Base-by-base conservation (phyloP, 2,329 filamentous ascomycete species). In the Dactylonectria macrodidyma region DNA sequence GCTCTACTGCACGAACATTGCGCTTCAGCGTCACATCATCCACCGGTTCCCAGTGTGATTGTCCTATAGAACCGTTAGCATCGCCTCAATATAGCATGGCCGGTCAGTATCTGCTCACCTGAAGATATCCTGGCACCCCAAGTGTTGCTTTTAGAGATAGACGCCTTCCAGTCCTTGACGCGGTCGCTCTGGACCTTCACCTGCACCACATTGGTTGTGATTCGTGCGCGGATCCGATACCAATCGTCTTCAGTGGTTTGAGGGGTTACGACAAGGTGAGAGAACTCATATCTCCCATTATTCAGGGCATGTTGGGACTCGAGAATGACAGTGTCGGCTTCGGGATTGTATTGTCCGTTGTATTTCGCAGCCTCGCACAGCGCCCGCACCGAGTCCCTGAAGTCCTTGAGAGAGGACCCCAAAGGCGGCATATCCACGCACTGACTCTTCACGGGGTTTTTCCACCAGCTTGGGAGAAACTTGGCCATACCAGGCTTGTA, bases 171-270 rank as follows among this genome's bases (percentile, higher is more conserved):
- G 33, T 74, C 66, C 5, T 55, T 63, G 1, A 62, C 2, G 41
- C 16, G 16, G 50, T 1, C 11, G 16, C 9, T 60, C 46, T 5
- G 59, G 50, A 78, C 34, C 0, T 52, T 46, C 3, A 74, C 60
- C 1, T 30, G 54, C 2, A 72, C 62, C 1, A 50, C 26, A 6
- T 65, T 62, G 2, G 71, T 66, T 1, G 67, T 66, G 19, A 78
- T 74, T 6, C 60, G 68, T 2, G 63, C 55, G 12, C 77, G 74
- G 14, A 78, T 71, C 4, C 33, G 33, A 26, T 65, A 67, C 77
- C 77, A 79, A 8, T 76, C 74, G 0, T 63, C 56, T 2, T 76
- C 66, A 1, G 59, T 71, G 2, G 73, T 68, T 1, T 59, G 11
- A 1, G 68, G 67, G 0, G 47, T 59, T 5, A 78, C 51, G 6